Percentiles rank a stretch among this genome's conserved stretches.
phyloP scores from a whole-genome alignment of 228 moss, liverwort and hornwort species.

The Sphagnum magellanicum region DNA sequence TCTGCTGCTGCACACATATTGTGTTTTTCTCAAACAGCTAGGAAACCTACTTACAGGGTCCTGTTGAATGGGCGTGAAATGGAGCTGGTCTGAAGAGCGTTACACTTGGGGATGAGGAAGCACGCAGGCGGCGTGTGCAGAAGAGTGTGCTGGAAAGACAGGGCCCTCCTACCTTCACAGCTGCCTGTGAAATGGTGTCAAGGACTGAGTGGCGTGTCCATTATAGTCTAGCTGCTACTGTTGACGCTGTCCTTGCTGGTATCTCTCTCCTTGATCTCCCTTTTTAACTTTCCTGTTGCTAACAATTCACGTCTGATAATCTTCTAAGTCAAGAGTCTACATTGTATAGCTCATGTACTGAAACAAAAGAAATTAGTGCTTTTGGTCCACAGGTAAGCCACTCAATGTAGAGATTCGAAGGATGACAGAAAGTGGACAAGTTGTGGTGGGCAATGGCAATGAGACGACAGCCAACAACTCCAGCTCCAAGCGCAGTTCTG shows the following conservation, averaged over 20 bases:
- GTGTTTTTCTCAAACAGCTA: not conserved
- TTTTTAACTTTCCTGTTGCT: not conserved
- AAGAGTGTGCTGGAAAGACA: constrained; percentile 94
- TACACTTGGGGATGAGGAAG: constrained; percentile 97
- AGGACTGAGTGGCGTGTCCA: constrained; percentile 91
- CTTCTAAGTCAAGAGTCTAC: not conserved
- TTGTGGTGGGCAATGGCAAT: constrained; percentile 51
- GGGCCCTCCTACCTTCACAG: constrained; percentile 79
- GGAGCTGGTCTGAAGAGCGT: constrained; percentile 93
- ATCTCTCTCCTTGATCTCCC: not conserved
- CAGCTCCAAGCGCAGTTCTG: constrained; percentile 30
- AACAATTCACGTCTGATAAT: not conserved
- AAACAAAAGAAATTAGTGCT: not conserved
- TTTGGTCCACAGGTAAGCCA: constrained; percentile 38
- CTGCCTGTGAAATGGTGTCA: constrained; percentile 90
- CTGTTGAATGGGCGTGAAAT: constrained; percentile 52
- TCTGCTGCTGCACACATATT: not conserved
- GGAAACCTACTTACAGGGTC: constrained; percentile 37
- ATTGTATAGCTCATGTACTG: not conserved
- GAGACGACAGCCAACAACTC: constrained; percentile 25
- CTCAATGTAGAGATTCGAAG: constrained; percentile 83
- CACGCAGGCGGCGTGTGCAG: constrained; percentile 86
- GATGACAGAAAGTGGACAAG: constrained; percentile 66
- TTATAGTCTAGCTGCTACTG: constrained; percentile 75
- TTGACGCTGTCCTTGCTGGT: constrained; percentile 89